Base-by-base conservation (phyloP, 139 green algal genomes). In the Dunaliella primolecta region DNA sequence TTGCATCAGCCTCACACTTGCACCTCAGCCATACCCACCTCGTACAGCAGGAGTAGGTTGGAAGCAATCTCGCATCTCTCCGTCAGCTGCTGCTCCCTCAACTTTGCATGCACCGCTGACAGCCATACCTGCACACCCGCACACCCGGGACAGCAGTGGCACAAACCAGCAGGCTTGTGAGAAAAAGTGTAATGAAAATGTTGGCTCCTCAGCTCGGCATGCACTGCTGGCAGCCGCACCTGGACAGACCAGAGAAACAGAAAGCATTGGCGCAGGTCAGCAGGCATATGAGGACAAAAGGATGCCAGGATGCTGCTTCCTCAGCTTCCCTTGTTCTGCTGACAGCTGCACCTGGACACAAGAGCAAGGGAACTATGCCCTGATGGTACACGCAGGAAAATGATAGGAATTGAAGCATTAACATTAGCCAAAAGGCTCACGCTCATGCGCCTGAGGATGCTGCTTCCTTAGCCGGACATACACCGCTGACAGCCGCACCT, bases 41-140 rank as follows among this genome's bases (percentile, higher is more conserved):
- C 88, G 75, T 94, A 94, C 25, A 95, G 84, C 36, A 95, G 86
- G 33, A 91, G 82, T 29, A 95, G 84, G 29, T 86, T 86, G 81
- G 84, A 86, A 3, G 95, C 79, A 33, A 95, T 89, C 57, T 91
- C 89, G 36, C 86, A 89, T 38, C 91, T 89, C 87, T 96, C 93
- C 3, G 46, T 23, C 35, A 88, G 70, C 36, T 86, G 36, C 46
- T 92, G 88, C 31, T 87, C 57, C 0, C 80, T 83, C 82, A 89
- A 55, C 46, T 33, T 77, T 29, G 2, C 38, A 32, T 90, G 79
- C 35, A 87, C 85, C 0, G 46, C 35, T 0, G 74, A 78, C 11
- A 89, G 71, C 86, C 86, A 89, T 15, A 37, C 2, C 46, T 87
- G 74, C 37, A 82, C 1, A 36, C 2, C 21, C 25, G 74, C 23